Base-by-base conservation (phyloP, 192 early-diverging fungal species). In the Podila epicladia region DNA sequence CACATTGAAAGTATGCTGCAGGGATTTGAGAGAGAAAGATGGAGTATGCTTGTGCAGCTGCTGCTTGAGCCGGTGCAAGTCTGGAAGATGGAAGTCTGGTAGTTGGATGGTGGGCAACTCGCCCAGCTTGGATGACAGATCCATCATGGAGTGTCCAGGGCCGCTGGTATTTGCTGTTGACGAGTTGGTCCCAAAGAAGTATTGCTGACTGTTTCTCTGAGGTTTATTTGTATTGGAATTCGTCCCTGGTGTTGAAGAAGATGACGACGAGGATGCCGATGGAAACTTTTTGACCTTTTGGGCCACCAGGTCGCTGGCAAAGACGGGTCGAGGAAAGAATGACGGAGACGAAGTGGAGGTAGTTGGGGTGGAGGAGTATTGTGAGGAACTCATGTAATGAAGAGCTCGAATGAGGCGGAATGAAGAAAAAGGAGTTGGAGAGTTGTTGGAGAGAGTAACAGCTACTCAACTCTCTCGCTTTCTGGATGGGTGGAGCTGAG, bases 11-110 rank as follows among this genome's bases (percentile, higher is more conserved):
- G 69, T 68, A 12, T 79, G 76, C 31, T 72, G 76, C 15, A 79
- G 50, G 9, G 76, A 79, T 13, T 79, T 79, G 49, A 79, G 55
- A 1, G 76, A 79, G 61, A 79, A 79, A 17, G 76, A 79, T 20
- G 76, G 70, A 7, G 76, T 79, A 35, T 79, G 76, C 60, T 79
- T 79, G 59, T 79, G 65, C 20, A 79, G 58, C 51, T 79, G 76
- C 32, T 72, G 69, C 20, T 79, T 79, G 5, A 79, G 38, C 50
- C 76, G 45, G 20, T 79, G 69, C 11, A 79, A 19, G 38, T 79
- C 76, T 5, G 76, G 76, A 13, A 79, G 63, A 32, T 79, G 76
- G 35, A 79, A 79, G n/a, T 79, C 76, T 28, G 76, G 76, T 22
- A 79, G 65, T 1, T 79, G 76, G 9, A 79, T 67, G 4, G 69